These are phyloP conservation scores for Mortierella sp. DNA, from an alignment of 371 early-diverging fungal genomes.

Conservation along the genomic window DNA sequence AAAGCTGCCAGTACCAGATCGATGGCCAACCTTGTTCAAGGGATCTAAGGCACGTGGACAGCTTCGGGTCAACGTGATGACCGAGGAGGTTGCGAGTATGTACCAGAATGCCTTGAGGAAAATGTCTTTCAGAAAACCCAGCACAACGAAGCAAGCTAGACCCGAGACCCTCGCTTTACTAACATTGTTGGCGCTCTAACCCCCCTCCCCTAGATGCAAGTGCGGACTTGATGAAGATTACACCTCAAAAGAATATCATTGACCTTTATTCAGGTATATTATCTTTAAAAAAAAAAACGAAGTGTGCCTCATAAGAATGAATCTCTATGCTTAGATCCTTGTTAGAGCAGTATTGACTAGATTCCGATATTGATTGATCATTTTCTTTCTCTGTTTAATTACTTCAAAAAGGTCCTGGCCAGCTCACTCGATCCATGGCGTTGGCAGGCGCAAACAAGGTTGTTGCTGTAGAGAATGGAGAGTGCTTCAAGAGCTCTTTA, in stretches of 20 bases:
- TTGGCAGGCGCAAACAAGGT: slow-evolving; percentile 45
- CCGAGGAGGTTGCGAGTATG: slow-evolving; percentile 38
- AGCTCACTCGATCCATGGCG: slow-evolving; percentile 44
- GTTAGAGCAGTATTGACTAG: no score
- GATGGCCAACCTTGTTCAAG: slow-evolving; percentile 33
- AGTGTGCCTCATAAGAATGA: no score
- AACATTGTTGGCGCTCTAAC: no score
- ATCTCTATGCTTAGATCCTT: no score
- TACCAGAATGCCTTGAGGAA: no score
- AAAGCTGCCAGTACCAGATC: slow-evolving; percentile 22
- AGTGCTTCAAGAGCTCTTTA: slow-evolving; percentile 19
- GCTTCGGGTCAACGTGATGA: slow-evolving; percentile 40
- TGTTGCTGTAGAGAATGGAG: slow-evolving; percentile 28
- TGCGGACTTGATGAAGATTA: slow-evolving; percentile 15
- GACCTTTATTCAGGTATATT: slow-evolving; percentile 41
- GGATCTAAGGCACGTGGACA: slow-evolving; percentile 36
- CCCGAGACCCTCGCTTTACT: no score
- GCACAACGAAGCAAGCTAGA: no score
- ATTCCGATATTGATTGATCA: no score
- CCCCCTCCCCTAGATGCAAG: slow-evolving; percentile 22
- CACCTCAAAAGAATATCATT: slow-evolving; percentile 30
- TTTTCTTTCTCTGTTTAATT: neutral
- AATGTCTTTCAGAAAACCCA: no score
- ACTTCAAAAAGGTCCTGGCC: slow-evolving; percentile 36
- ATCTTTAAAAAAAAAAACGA: neutral